Percentiles rank a stretch among this genome's conserved stretches.
Evolutionary conservation across 2,329 filamentous ascomycete genomes (phyloP).

Genomic region (Alternaria burnsii): DNA sequence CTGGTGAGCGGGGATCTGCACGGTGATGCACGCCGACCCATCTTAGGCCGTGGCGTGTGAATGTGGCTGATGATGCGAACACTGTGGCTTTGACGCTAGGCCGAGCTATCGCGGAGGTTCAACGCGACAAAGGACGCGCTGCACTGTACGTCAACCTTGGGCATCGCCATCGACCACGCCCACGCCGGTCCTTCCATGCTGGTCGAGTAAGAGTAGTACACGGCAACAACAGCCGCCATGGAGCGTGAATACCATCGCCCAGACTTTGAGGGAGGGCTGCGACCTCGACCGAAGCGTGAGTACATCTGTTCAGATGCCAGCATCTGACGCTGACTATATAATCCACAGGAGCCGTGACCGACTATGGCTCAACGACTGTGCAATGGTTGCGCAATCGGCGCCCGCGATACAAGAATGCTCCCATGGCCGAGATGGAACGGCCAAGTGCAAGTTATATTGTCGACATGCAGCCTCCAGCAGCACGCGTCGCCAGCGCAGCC

Average conservation of each 20-base stretch:
- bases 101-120: conserved; percentile 3
- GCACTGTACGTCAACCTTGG: conserved; percentile 6
- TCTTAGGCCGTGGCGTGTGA: conserved; percentile 12
- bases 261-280: conserved; percentile 45
- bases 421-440: conserved; percentile 78
- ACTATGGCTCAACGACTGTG: conserved; percentile 88
- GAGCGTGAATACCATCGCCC: conserved; percentile 49
- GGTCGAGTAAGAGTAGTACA: background rate
- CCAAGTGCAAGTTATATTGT: conserved; percentile 90
- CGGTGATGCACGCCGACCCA: conserved; percentile 22
- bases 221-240: conserved; percentile 34
- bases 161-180: background rate
- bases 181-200: conserved; percentile 13
- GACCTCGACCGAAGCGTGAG: conserved; percentile 49
- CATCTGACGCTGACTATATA: conserved; percentile 6
- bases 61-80: conserved; percentile 12
- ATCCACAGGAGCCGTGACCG: conserved; percentile 81
- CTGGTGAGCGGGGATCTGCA: conserved; percentile 25
- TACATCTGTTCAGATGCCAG: conserved; percentile 11
- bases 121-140: conserved; percentile 19
- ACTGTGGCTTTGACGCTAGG: conserved; percentile 12
- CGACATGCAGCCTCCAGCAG: conserved; percentile 88
- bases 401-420: conserved; percentile 76
- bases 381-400: conserved; percentile 90
- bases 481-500: conserved; percentile 75